Evolutionary conservation across 345 rosid genomes (phyloP), one percentile per base, ranked within the genome.

Genomic region (Clausena lansium): DNA sequence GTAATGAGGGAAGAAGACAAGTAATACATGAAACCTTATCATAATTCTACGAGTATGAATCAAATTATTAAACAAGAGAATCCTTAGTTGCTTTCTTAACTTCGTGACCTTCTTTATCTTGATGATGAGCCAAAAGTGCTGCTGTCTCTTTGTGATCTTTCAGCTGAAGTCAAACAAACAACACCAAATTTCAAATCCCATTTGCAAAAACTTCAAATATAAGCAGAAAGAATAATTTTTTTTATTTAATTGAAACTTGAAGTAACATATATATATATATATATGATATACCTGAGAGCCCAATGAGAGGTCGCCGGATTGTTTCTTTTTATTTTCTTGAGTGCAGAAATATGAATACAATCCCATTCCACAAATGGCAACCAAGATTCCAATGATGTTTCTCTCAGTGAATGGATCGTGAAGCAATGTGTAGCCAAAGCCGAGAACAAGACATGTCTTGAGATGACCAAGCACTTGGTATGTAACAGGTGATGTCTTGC

Each of bases 401-500:
- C 97, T 93, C 28, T 78, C 75, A 1, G 97, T 91, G 85, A 96
- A 96, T 30, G 99, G 99, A 54, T 96, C 99, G 70, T 92, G 98
- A 70, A 96, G 77, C 13, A 96, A 75, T 0, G 98, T 96, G 78
- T 96, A 96, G 22, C 99, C 99, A 78, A 96, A 90, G 10, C 84
- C 90, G 28, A 96, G 98, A 47, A 96, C 95, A 66, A 96, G 91
- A 79, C 99, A 96, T 4, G 99, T 96, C 77, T 96, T 96, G 76
- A 96, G 91, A 81, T 96, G 99, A 7, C 99, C 99, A 20, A 96
- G 91, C 74, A 96, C 99, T 88, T 96, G 99, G 76, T 96, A 96
- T 45, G 99, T 94, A 32, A 96, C 97, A 0, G 99, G 99, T 3
- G 99, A 96, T 69, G 99, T 96, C 87, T 94, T 96, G n/a, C 99